Percentiles rank a stretch among this genome's conserved stretches.
These are phyloP conservation scores for Irpex sp. DNA, from an alignment of 1,284 basidiomycete species.

Conservation along the genomic window DNA sequence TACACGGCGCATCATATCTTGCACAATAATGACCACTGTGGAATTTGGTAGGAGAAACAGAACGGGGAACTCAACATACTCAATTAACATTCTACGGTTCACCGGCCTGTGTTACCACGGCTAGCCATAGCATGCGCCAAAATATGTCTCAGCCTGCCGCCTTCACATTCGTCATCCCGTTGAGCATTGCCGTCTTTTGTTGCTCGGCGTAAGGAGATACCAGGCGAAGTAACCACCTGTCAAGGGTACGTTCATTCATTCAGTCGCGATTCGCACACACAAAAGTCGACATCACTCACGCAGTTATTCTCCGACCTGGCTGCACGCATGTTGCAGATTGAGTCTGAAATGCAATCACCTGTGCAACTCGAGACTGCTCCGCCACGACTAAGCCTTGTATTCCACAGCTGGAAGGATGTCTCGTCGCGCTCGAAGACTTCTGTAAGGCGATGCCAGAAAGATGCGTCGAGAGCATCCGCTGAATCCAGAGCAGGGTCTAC, in stretches of 20 bases:
- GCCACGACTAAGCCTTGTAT: constrained; percentile 38
- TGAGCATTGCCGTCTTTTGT: not conserved
- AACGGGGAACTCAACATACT: too few species aligned
- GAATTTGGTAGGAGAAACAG: too few species aligned
- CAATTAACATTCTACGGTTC: too few species aligned
- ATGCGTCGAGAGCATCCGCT: constrained; percentile 32
- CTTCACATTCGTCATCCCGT: not conserved
- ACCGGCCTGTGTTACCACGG: too few species aligned
- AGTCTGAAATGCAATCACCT: constrained; percentile 38
- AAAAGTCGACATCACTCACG: constrained; percentile 29
- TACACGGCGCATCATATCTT: too few species aligned
- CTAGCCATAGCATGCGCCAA: not conserved
- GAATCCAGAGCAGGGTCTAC: constrained; percentile 28
- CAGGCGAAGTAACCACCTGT: not conserved
- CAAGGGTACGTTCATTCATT: not conserved
- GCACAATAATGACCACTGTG: too few species aligned
- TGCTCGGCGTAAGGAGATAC: not conserved
- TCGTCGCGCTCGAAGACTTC: constrained; percentile 49
- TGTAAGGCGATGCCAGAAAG: constrained; percentile 62
- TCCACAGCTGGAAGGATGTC: constrained; percentile 43
- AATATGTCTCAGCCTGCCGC: not conserved
- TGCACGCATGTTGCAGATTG: constrained; percentile 47
- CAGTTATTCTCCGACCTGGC: constrained; percentile 44
- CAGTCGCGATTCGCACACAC: not conserved
- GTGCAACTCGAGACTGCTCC: constrained; percentile 34